Evolutionary conservation across 371 early-diverging fungal genomes (phyloP), one percentile per base, ranked within the genome.

Genomic region (Parasitella parasitica): DNA sequence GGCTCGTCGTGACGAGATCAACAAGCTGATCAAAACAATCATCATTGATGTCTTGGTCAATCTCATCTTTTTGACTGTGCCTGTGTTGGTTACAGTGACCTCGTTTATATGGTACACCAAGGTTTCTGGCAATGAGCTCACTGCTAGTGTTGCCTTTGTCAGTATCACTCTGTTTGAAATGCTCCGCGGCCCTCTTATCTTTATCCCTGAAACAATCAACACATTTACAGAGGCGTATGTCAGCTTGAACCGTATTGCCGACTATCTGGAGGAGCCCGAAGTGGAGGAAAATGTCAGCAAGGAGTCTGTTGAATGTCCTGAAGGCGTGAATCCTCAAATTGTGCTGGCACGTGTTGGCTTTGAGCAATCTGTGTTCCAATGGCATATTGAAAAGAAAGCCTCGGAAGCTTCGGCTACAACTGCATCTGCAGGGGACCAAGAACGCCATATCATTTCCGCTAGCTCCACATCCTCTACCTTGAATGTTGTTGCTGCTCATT

Each of bases 101-200:
- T 75, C 83, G 9, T 87, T 88, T 66, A 69, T 81, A 24, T 82
- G 84, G 69, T 88, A 85, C 41, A 84, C 83, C 28, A 85, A 84
- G 59, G 69, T 87, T 8, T 67, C 75, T 24, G 76, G 77, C 4
- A 73, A 84, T 38, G 72, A 78, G 28, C 58, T 80, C 12, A 73
- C 75, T 11, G 71, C 77, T 7, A 77, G 77, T 60, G 73, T 86
- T 32, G 86, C 86, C 0, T 88, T 88, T 55, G 86, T 86, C 6
- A 81, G 86, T 54, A 79, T 88, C 56, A 77, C 83, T 0, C 52
- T 88, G 15, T 86, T 88, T 58, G 81, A 75, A 37, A 78, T 77
- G 62, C 67, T 88, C 26, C 82, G 83, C 34, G 53, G 63, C 18
- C 84, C 88, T 8, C 53, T 88, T 28, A 73, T 79, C 13, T 71